Conservation (phyloP, 2,329 filamentous ascomycete genomes). For the Ambrosiella xylebori region DNA sequence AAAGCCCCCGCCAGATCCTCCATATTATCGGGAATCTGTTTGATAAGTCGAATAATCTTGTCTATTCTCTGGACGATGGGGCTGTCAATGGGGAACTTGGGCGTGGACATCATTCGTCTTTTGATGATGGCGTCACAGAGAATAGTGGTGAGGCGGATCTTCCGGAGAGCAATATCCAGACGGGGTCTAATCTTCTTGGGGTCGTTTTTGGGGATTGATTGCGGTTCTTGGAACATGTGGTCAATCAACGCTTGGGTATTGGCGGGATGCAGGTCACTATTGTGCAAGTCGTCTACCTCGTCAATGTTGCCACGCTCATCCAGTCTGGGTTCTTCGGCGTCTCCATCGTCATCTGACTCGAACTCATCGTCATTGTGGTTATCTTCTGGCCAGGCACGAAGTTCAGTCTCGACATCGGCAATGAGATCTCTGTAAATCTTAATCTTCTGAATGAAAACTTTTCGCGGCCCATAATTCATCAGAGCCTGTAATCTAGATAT, state of each 20-base stretch:
- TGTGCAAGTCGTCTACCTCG: slow-evolving; percentile 26
- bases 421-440: background rate
- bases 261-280: slow-evolving; percentile 6
- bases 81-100: slow-evolving; percentile 21
- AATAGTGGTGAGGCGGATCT: slow-evolving; percentile 48
- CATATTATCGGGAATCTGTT: slow-evolving; percentile 45
- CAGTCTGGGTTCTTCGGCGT: slow-evolving; percentile 32
- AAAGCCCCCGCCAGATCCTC: slow-evolving; percentile 56
- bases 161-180: slow-evolving; percentile 45
- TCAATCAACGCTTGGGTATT: slow-evolving; percentile 41
- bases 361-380: background rate
- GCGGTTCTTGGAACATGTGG: slow-evolving; percentile 45
- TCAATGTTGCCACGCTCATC: slow-evolving; percentile 17
- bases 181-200: slow-evolving; percentile 46
- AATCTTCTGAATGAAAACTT: background rate
- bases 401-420: slow-evolving; percentile 1
- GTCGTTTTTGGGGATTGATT: slow-evolving; percentile 46
- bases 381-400: slow-evolving; percentile 1
- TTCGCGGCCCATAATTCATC: background rate
- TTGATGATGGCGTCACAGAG: slow-evolving; percentile 55
- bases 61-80: slow-evolving; percentile 32
- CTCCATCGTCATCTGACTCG: slow-evolving; percentile 45
- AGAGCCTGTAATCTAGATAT: background rate
- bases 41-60: slow-evolving; percentile 36
- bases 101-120: slow-evolving; percentile 46